Percentiles rank a stretch among this genome's conserved stretches.
Evolutionary conservation across 495 filamentous ascomycete genomes (phyloP).

Genomic region (Aspergillus steynii): DNA sequence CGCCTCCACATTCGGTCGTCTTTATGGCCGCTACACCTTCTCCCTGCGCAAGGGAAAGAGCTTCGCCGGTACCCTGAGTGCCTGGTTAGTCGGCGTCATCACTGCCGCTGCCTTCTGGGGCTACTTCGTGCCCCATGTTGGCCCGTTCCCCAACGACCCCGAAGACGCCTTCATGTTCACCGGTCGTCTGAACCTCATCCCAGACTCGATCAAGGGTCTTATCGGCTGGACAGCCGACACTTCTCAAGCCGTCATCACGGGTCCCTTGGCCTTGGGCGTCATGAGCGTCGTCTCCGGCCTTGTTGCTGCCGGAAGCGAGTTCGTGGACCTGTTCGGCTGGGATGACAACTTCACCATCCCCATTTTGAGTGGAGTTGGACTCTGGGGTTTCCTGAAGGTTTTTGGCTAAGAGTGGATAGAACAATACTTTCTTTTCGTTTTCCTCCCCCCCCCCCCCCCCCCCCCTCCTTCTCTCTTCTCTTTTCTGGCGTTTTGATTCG

Average conservation of each 20-base stretch:
- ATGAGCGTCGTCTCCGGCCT: conserved; percentile 88
- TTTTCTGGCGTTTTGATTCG: not conserved
- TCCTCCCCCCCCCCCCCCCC: conserved; percentile 9
- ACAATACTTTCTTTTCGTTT: conserved; percentile 14
- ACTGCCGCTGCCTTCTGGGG: conserved; percentile 90
- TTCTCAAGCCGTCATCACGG: conserved; percentile 52
- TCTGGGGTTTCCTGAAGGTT: conserved; percentile 91
- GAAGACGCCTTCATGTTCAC: conserved; percentile 78
- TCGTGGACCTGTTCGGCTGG: conserved; percentile 86
- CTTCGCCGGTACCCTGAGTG: conserved; percentile 82
- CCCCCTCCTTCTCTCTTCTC: conserved; percentile 15
- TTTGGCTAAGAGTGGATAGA: conserved; percentile 57
- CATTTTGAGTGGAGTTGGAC: conserved; percentile 81
- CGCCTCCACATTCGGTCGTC: conserved; percentile 85
- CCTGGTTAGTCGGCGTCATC: conserved; percentile 73
- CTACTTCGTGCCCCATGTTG: conserved; percentile 69
- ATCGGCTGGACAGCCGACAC: conserved; percentile 46
- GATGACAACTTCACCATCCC: conserved; percentile 98
- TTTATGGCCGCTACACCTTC: conserved; percentile 86
- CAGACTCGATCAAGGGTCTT: conserved; percentile 47
- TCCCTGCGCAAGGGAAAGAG: conserved; percentile 85
- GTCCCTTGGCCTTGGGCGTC: conserved; percentile 73
- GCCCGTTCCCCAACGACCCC: conserved; percentile 64
- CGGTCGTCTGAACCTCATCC: conserved; percentile 67
- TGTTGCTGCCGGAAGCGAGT: conserved; percentile 84